Conservation (phyloP, 352 stramenopile species). For the Phytophthora foliorum region DNA sequence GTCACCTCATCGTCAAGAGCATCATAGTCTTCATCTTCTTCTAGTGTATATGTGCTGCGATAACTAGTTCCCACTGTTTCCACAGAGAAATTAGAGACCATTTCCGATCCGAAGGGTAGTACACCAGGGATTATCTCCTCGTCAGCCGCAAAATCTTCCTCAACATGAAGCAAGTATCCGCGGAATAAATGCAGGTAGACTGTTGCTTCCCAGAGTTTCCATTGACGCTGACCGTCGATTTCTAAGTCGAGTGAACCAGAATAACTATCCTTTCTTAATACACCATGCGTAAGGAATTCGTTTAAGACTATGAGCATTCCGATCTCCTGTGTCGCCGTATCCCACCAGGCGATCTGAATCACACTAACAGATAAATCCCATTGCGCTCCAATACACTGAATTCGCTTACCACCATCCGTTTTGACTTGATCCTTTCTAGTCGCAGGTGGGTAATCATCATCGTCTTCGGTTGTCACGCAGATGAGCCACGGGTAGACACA, state of each 20-base stretch:
- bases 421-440: neutral
- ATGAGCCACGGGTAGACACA: slow-evolving; percentile 74
- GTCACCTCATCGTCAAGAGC: slow-evolving; percentile 38
- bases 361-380: slow-evolving; percentile 73
- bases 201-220: slow-evolving; percentile 66
- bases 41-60: slow-evolving; percentile 36
- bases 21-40: slow-evolving; percentile 26
- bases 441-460: slow-evolving; percentile 25
- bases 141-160: slow-evolving; percentile 11
- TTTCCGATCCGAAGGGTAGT: slow-evolving; percentile 46
- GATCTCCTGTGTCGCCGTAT: slow-evolving; percentile 61
- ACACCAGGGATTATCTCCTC: slow-evolving; percentile 17
- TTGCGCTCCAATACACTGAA: slow-evolving; percentile 59
- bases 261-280: slow-evolving; percentile 15
- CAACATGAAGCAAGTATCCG: slow-evolving; percentile 59
- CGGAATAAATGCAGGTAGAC: slow-evolving; percentile 69
- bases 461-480: slow-evolving; percentile 57
- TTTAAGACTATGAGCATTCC: slow-evolving; percentile 58
- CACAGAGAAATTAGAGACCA: slow-evolving; percentile 65
- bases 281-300: slow-evolving; percentile 69
- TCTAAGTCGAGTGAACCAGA: neutral
- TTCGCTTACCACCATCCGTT: slow-evolving; percentile 1
- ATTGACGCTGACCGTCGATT: slow-evolving; percentile 18
- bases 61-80: slow-evolving; percentile 75
- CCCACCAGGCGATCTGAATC: slow-evolving; percentile 77